Conservation (phyloP, 495 filamentous ascomycete genomes). For the Pseudotulostoma volvatum region DNA sequence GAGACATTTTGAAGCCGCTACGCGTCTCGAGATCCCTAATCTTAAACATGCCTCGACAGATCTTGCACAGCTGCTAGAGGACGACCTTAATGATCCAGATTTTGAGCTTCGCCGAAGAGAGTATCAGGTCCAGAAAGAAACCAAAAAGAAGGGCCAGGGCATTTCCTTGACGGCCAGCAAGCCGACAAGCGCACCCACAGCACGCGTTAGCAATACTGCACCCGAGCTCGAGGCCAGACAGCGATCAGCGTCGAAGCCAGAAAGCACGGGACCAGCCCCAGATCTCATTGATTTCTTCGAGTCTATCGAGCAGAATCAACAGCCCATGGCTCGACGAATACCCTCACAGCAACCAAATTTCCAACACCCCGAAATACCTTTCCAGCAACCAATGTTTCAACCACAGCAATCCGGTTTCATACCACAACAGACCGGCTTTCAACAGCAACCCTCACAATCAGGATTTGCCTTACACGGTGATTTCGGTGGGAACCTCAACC, state of each 20-base stretch:
- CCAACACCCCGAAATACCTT: constrained; percentile 27
- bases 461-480: constrained; percentile 5
- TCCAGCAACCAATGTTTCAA: constrained; percentile 24
- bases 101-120: constrained; percentile 90
- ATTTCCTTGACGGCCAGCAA: constrained; percentile 1
- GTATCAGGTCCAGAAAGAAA: constrained; percentile 72
- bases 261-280: constrained; percentile 46
- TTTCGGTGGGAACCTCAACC: constrained; percentile 29
- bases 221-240: constrained; percentile 11
- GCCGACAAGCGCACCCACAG: not conserved
- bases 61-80: constrained; percentile 74
- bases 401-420: constrained; percentile 22
- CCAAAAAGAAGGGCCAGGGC: constrained; percentile 45
- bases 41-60: constrained; percentile 94
- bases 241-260: constrained; percentile 13
- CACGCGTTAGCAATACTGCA: not conserved
- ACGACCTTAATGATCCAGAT: constrained; percentile 89
- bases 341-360: constrained; percentile 30
- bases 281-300: constrained; percentile 98
- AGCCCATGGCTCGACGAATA: constrained; percentile 44
- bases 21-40: constrained; percentile 86
- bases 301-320: constrained; percentile 86
- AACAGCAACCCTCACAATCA: constrained; percentile 5
- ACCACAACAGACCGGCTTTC: constrained; percentile 19
- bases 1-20: constrained; percentile 77